Percentiles rank a stretch among this genome's conserved stretches.
These are phyloP conservation scores for Musa troglodytarum DNA, from an alignment of 176 grass and related monocot genomes.

Conservation along the genomic window DNA sequence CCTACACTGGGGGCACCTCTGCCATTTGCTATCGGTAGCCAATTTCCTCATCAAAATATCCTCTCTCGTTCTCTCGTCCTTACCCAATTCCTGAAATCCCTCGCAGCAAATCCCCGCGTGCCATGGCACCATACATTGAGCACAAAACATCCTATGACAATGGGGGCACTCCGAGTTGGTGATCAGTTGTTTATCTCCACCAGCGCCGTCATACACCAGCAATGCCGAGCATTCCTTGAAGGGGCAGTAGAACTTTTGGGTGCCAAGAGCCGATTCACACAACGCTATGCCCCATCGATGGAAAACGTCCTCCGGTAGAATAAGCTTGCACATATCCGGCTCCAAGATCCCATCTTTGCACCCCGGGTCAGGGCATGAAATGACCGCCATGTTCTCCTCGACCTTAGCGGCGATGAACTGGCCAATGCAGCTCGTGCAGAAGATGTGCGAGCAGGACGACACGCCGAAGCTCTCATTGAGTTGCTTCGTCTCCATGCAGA, in stretches of 20 bases:
- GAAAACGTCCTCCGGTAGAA: slow-evolving; percentile 30
- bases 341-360: slow-evolving; percentile 18
- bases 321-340: slow-evolving; percentile 33
- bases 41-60: slow-evolving; percentile 14
- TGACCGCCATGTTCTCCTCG: slow-evolving; percentile 3
- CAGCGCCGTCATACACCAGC: background rate
- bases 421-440: slow-evolving; percentile 35
- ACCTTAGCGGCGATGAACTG: slow-evolving; percentile 29
- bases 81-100: background rate
- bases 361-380: slow-evolving; percentile 28
- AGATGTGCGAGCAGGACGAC: slow-evolving; percentile 29
- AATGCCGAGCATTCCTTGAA: slow-evolving; percentile 25
- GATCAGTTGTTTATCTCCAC: background rate
- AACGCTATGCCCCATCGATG: slow-evolving; percentile 26
- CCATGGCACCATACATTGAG: slow-evolving; percentile 22
- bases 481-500: slow-evolving; percentile 30
- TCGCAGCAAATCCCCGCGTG: slow-evolving; percentile 7
- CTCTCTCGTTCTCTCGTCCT: slow-evolving; percentile 3
- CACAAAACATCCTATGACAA: slow-evolving; percentile 28
- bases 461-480: slow-evolving; percentile 26
- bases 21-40: slow-evolving; percentile 1
- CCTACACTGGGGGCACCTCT: slow-evolving; percentile 18
- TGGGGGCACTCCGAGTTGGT: slow-evolving; percentile 20
- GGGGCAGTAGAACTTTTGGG: slow-evolving; percentile 26
- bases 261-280: slow-evolving; percentile 21